Evolutionary conservation across 768 basidiomycete genomes (phyloP), one percentile per base, ranked within the genome.

Genomic region (Paxillus ammoniavirescens): DNA sequence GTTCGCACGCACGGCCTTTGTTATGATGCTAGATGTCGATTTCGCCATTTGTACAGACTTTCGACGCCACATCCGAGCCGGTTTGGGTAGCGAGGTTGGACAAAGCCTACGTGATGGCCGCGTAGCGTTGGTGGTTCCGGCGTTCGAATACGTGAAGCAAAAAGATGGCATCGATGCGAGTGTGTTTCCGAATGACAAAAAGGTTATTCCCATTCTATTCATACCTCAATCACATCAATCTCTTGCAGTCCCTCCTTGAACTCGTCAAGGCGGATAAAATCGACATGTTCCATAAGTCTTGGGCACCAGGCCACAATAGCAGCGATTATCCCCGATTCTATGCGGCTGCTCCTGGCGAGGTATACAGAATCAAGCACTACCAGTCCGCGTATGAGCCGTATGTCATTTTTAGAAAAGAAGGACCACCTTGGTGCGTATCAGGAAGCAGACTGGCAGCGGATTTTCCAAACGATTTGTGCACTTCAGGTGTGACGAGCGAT

Each of bases 21-120:
- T 93, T 53, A 89, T 94, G 84, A 89, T 93, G 86, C 83, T 94
- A 48, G 93, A 95, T 66, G 86, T 94, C 56, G 92, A 94, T 67
- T 93, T 95, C 67, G 86, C 81, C 31, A 70, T 89, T 10, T 92
- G 91, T 67, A 93, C 93, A 44, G 83, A 91, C 72, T 90, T 92
- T 68, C 79, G 87, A 53, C 65, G 71, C 28, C 75, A 80, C 8
- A 72, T 91, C 56, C 78, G 76, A 48, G 71, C 71, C 10, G 75
- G 75, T 59, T 61, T 68, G 47, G 54, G 56, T 3, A 47, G 54
- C 21, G 73, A 71, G 42, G 63, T 76, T 42, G 62, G 62, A 14
- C 60, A 42, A 49, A 73, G 77, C 63, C 72, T 93, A 51, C 74
- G 75, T 21, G 76, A 73, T 47, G 91, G 91, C 4, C 63, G 73